Percentiles rank a stretch among this genome's conserved stretches.
Evolutionary conservation across 139 green algal species (phyloP).

Genomic region (Yamagishiella unicocca): DNA sequence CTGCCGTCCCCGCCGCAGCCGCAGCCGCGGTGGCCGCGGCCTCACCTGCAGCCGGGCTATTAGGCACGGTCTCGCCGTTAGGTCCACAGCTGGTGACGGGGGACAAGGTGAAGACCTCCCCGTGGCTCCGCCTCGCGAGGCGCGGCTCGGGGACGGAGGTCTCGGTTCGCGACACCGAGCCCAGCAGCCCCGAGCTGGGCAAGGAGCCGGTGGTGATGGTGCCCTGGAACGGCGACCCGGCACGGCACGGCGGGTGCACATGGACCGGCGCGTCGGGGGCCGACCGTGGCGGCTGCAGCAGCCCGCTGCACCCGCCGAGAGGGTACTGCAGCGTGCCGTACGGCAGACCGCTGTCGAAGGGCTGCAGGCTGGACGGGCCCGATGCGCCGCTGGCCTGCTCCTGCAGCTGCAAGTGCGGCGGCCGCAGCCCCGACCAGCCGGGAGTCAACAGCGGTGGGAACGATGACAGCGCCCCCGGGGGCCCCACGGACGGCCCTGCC

Average conservation of each 20-base stretch:
- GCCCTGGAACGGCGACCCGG: conserved; percentile 11
- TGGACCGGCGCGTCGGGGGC: conserved; percentile 30
- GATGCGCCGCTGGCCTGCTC: background rate
- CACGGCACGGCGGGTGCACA: background rate
- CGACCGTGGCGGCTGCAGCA: background rate
- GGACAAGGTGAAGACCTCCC: conserved; percentile 20
- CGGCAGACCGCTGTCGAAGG: conserved; percentile 1
- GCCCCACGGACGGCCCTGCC: background rate
- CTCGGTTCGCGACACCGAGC: background rate
- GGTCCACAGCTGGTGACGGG: background rate
- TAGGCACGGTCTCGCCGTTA: background rate
- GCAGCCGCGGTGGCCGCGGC: background rate
- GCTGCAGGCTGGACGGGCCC: background rate
- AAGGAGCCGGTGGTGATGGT: conserved; percentile 18
- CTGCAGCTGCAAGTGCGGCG: background rate
- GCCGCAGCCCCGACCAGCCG: background rate
- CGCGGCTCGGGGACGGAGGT: background rate
- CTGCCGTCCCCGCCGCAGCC: background rate
- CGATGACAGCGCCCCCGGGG: background rate
- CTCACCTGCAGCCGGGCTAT: background rate
- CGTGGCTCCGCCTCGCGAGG: conserved; percentile 6
- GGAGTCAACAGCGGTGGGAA: background rate
- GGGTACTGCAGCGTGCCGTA: background rate
- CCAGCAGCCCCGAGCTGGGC: background rate
- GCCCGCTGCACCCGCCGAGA: background rate